These are phyloP conservation scores for Ogataea angusta DNA, from an alignment of 805 yeast species.

Conservation along the genomic window DNA sequence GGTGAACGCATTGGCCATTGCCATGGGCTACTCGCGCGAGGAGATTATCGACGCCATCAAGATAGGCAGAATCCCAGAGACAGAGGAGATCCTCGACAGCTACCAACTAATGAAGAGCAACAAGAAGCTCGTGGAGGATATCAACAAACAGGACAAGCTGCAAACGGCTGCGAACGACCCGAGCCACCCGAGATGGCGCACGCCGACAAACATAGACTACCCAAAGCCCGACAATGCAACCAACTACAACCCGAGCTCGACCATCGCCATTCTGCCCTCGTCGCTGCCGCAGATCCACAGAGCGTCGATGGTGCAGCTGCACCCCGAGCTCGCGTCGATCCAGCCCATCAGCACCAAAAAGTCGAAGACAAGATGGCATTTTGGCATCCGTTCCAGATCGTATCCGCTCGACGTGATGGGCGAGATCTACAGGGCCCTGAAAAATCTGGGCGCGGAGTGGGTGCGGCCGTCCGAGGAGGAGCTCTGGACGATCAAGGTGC, in stretches of 20 bases:
- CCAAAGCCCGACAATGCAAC: constrained; percentile 27
- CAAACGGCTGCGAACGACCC: constrained; percentile 4
- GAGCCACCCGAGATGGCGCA: constrained; percentile 28
- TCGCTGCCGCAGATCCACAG: constrained; percentile 93
- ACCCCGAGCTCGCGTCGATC: constrained; percentile 32
- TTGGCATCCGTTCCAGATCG: constrained; percentile 92
- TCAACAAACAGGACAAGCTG: constrained; percentile 38
- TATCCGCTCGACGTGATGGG: constrained; percentile 99
- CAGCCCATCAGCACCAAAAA: constrained; percentile 63
- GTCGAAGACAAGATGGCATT: constrained; percentile 96
- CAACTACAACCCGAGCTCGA: constrained; percentile 61
- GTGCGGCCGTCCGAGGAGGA: constrained; percentile 92
- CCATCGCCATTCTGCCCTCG: constrained; percentile 90
- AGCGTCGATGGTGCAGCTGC: constrained; percentile 70
- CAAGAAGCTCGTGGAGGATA: constrained; percentile 62
- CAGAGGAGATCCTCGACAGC: constrained; percentile 83
- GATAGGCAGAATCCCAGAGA: constrained; percentile 38
- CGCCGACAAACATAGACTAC: constrained; percentile 30
- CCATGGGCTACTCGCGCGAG: constrained; percentile 87
- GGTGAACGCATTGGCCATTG: constrained; percentile 65
- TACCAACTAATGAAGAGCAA: constrained; percentile 81
- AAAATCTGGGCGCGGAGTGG: constrained; percentile 96
- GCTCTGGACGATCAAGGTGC: constrained; percentile 90
- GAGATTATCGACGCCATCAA: constrained; percentile 70
- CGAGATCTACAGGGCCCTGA: constrained; percentile 90